Percentiles rank a stretch among this genome's conserved stretches.
Conservation (phyloP, 2,329 filamentous ascomycete genomes). For the Fusarium robinianum region DNA sequence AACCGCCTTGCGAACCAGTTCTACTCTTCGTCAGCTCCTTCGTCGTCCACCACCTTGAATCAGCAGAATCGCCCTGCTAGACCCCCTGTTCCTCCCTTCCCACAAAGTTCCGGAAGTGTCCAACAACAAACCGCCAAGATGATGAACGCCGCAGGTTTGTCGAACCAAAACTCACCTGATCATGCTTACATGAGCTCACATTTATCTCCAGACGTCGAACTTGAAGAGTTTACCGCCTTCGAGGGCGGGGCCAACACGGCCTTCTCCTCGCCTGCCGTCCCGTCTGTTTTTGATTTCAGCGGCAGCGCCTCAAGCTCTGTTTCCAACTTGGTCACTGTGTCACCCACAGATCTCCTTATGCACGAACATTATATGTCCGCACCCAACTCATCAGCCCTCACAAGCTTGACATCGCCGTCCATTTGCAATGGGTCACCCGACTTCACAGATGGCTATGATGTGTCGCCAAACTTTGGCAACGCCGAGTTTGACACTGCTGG, state of each 20-base stretch:
- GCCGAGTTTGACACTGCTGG: conserved; percentile 59
- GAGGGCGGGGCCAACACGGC: conserved; percentile 56
- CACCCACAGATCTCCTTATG: conserved; percentile 79
- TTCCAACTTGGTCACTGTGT: conserved; percentile 72
- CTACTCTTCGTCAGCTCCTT: conserved; percentile 69
- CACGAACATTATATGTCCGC: conserved; percentile 73
- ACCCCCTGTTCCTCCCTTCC: conserved; percentile 74
- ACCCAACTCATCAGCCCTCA: conserved; percentile 81
- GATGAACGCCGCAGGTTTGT: conserved; percentile 51
- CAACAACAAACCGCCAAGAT: conserved; percentile 52
- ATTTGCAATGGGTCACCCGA: conserved; percentile 76
- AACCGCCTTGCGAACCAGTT: conserved; percentile 64
- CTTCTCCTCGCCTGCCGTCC: conserved; percentile 59
- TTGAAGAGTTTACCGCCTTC: conserved; percentile 63
- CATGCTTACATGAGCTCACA: conserved; percentile 40
- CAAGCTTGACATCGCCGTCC: conserved; percentile 84
- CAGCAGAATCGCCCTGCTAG: conserved; percentile 57
- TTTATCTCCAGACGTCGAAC: conserved; percentile 55
- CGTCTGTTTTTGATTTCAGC: conserved; percentile 56
- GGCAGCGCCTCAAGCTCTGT: conserved; percentile 54
- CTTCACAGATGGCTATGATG: conserved; percentile 69
- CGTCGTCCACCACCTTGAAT: conserved; percentile 62
- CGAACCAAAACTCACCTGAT: neutral
- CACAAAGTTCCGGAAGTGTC: conserved; percentile 60
- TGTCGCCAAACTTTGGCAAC: conserved; percentile 74